Conservation (phyloP, 176 grass and related monocot genomes). For the Lolium perenne region DNA sequence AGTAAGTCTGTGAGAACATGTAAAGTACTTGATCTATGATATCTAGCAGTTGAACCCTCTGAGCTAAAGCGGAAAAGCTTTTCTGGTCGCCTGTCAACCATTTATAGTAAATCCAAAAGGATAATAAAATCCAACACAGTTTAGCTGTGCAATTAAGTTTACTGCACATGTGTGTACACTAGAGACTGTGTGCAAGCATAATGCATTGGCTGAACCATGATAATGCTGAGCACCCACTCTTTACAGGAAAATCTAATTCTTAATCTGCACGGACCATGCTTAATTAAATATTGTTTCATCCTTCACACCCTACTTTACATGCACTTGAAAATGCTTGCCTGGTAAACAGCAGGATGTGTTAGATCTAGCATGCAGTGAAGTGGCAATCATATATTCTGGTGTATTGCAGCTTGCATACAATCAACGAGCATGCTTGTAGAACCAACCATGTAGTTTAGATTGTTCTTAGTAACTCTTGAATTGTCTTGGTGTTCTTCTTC, state of each 20-base stretch:
- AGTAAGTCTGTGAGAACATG: neutral
- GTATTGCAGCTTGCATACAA: neutral
- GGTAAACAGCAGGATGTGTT: neutral
- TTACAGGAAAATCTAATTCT: slow-evolving; percentile 14
- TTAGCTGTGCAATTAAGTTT: neutral
- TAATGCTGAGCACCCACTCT: slow-evolving; percentile 20
- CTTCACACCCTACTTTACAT: neutral
- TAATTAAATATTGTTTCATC: slow-evolving; percentile 18
- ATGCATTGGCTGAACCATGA: slow-evolving; percentile 23
- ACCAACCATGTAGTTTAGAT: neutral
- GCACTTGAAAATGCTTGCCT: slow-evolving; percentile 10
- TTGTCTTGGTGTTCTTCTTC: too few relatives aligned
- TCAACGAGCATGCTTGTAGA: slow-evolving; percentile 23
- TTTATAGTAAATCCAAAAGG: slow-evolving; percentile 29
- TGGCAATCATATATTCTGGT: slow-evolving; percentile 10
- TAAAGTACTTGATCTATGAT: slow-evolving; percentile 16
- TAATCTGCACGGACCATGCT: slow-evolving; percentile 26
- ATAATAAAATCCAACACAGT: neutral
- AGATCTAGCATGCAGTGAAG: slow-evolving; percentile 17
- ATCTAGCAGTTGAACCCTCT: neutral
- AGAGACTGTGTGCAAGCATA: slow-evolving; percentile 29
- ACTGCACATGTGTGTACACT: slow-evolving; percentile 4
- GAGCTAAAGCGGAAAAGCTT: neutral
- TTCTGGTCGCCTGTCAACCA: slow-evolving; percentile 23
- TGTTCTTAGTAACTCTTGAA: too few relatives aligned